phyloP scores from a whole-genome alignment of 805 yeast species.

The Saccharomycopsis selenospora region DNA sequence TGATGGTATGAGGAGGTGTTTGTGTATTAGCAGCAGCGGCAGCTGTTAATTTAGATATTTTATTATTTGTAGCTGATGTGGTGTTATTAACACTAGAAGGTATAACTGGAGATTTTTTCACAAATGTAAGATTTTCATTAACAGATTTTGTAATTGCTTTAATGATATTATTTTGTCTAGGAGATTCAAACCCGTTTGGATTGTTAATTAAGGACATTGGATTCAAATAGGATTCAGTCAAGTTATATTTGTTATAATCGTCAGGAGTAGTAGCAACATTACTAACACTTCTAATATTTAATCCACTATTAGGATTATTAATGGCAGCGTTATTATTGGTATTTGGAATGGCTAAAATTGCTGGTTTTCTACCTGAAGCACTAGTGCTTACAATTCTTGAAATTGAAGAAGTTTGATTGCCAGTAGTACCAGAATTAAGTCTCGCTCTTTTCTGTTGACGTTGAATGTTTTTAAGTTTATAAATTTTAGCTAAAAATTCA shows the following conservation, averaged over 20 bases:
- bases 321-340: too few relatives aligned
- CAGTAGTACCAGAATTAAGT: neutral
- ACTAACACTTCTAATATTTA: neutral
- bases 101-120: neutral
- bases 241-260: constrained; percentile 17
- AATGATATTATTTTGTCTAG: constrained; percentile 18
- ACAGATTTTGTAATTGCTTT: constrained; percentile 18
- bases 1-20: too few relatives aligned
- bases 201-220: constrained; percentile 21
- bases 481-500: constrained; percentile 64
- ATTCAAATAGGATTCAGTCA: constrained; percentile 20
- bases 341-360: constrained; percentile 6
- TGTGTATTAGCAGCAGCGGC: neutral
- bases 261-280: neutral
- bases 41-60: neutral
- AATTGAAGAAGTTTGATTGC: neutral
- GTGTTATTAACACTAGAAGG: neutral
- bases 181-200: constrained; percentile 16
- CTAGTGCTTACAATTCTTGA: neutral
- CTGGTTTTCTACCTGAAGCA: neutral
- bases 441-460: constrained; percentile 1
- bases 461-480: constrained; percentile 32
- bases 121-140: constrained; percentile 8
- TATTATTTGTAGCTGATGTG: neutral
- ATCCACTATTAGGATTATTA: neutral